These are phyloP conservation scores for Cicer arietinum DNA, from an alignment of 306 rosid genomes.

Conservation along the genomic window DNA sequence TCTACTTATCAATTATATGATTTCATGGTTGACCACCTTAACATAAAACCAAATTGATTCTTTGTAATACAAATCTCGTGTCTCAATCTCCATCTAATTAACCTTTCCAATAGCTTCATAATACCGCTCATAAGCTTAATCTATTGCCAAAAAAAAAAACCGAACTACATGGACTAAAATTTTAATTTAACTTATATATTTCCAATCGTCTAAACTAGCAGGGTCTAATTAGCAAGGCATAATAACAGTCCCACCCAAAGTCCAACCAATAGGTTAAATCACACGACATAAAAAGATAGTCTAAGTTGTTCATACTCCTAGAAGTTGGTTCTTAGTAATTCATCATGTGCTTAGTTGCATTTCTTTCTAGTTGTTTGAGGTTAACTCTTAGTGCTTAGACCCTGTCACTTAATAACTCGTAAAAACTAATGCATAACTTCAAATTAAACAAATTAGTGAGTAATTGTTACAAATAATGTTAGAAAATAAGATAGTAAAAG, in stretches of 20 bases:
- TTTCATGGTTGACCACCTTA: too few species aligned
- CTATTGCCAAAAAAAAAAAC: too few species aligned
- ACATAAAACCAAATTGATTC: neutral
- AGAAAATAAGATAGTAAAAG: neutral
- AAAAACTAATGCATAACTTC: conserved; percentile 12
- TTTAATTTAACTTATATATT: neutral
- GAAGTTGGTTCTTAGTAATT: neutral
- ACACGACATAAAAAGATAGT: conserved; percentile 25
- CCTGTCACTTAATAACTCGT: neutral
- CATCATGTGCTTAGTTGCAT: neutral
- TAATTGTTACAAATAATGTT: neutral
- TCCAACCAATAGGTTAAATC: conserved; percentile 15
- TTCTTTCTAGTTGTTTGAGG: too few species aligned
- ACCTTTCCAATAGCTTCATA: neutral
- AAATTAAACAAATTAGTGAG: neutral
- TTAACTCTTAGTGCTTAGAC: neutral
- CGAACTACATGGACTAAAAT: neutral
- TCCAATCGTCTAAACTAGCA: conserved; percentile 25
- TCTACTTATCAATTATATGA: too few species aligned
- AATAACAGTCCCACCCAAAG: neutral
- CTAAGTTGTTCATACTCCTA: conserved; percentile 1
- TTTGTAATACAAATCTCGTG: neutral
- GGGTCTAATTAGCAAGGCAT: neutral
- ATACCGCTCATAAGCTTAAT: neutral
- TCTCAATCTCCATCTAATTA: neutral